phyloP scores from a whole-genome alignment of 768 basidiomycete genomes.

The Krasilnikovozyma curviuscula region DNA sequence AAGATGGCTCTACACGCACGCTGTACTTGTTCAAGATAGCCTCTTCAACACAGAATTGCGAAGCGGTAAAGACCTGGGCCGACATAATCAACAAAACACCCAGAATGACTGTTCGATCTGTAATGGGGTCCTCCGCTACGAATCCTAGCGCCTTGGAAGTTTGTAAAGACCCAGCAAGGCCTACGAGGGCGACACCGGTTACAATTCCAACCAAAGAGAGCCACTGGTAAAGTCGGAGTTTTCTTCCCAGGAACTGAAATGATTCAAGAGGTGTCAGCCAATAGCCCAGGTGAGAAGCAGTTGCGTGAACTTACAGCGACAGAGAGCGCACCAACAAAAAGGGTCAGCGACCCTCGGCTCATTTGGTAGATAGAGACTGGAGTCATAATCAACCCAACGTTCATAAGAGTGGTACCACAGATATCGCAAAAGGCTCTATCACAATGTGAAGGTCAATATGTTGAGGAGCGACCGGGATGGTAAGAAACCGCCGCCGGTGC shows the following conservation, averaged over 20 bases:
- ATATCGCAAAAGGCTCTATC: constrained; percentile 78
- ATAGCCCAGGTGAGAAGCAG: not conserved
- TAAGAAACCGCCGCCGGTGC: no score
- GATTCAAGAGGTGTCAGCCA: not conserved
- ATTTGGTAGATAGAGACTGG: constrained; percentile 41
- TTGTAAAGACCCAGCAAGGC: constrained; percentile 67
- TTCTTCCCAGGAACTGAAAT: not conserved
- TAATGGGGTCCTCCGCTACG: no score
- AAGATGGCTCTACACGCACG: not conserved
- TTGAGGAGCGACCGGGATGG: no score
- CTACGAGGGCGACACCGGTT: constrained; percentile 34
- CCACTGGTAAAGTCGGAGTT: constrained; percentile 9
- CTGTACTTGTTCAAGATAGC: constrained; percentile 45
- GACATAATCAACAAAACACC: no score
- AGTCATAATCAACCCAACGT: constrained; percentile 81
- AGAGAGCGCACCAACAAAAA: constrained; percentile 79
- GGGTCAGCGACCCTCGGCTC: constrained; percentile 56
- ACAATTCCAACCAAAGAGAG: constrained; percentile 17
- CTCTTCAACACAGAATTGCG: constrained; percentile 65
- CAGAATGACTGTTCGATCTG: no score
- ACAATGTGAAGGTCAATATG: no score
- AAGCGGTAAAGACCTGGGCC: constrained; percentile 38
- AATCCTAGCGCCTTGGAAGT: constrained; percentile 28
- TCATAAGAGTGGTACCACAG: constrained; percentile 87
- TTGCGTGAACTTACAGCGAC: constrained; percentile 31